These are phyloP conservation scores for Perkinsus chesapeaki DNA, from an alignment of 169 alveolate genomes.

Conservation along the genomic window DNA sequence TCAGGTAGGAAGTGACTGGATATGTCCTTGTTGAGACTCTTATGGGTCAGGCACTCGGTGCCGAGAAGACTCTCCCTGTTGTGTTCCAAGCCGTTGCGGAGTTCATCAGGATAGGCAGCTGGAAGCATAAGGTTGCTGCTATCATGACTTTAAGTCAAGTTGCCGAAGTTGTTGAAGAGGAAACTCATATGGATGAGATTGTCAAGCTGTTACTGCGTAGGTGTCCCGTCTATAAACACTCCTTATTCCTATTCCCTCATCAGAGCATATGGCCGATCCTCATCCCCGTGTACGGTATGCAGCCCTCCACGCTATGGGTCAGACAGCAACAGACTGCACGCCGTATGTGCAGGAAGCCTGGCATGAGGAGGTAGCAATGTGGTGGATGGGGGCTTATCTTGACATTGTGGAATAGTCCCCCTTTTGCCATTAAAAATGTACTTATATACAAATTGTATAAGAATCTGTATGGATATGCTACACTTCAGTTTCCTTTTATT, in stretches of 20 bases:
- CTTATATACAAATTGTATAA: too few relatives aligned
- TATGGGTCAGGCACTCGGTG: constrained; percentile 55
- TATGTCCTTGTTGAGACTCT: constrained; percentile 60
- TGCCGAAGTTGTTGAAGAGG: constrained; percentile 67
- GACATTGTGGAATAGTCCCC: not conserved
- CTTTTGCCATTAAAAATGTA: too few relatives aligned
- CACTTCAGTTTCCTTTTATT: too few relatives aligned
- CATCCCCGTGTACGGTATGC: constrained; percentile 81
- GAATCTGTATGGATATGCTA: too few relatives aligned
- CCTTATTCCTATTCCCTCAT: not conserved
- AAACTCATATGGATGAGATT: constrained; percentile 65
- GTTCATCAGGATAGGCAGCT: constrained; percentile 23
- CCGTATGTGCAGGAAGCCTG: constrained; percentile 68
- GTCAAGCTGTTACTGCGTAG: constrained; percentile 45
- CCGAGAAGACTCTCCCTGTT: constrained; percentile 37
- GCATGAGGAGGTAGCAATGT: constrained; percentile 25
- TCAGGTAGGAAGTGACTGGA: constrained; percentile 53
- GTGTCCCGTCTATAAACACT: not conserved
- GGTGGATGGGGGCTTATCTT: constrained; percentile 23
- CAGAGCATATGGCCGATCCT: constrained; percentile 59
- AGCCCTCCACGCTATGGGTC: constrained; percentile 83
- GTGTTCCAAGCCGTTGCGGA: not conserved
- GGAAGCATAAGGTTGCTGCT: constrained; percentile 73
- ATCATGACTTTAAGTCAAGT: constrained; percentile 77
- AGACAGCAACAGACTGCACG: constrained; percentile 76